Percentiles rank a stretch among this genome's conserved stretches.
phyloP scores from a whole-genome alignment of 1,139 yeast species.

The Diutina catenulata region DNA sequence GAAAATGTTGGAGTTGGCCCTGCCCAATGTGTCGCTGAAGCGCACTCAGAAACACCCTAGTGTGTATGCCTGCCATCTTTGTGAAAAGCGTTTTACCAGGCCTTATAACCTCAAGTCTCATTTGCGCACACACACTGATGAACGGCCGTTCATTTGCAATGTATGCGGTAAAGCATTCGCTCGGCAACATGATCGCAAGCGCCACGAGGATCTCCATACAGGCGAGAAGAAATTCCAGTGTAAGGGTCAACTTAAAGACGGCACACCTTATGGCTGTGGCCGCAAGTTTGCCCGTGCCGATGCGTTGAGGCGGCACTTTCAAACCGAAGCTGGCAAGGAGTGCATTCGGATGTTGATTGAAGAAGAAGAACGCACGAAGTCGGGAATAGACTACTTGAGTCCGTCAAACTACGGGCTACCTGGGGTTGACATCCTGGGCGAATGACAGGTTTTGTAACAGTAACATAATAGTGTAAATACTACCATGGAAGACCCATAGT shows the following conservation, averaged over 20 bases:
- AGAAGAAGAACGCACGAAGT: slow-evolving; percentile 41
- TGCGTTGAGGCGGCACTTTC: slow-evolving; percentile 86
- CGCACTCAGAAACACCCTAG: slow-evolving; percentile 69
- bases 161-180: slow-evolving; percentile 94
- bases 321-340: slow-evolving; percentile 82
- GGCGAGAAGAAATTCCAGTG: slow-evolving; percentile 88
- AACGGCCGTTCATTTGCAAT: slow-evolving; percentile 77
- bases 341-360: slow-evolving; percentile 69
- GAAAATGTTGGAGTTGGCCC: slow-evolving; percentile 53
- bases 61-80: slow-evolving; percentile 69
- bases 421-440: neutral
- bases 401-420: slow-evolving; percentile 5
- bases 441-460: no score
- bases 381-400: neutral
- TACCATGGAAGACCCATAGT: no score
- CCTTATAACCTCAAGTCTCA: slow-evolving; percentile 91
- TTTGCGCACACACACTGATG: slow-evolving; percentile 86
- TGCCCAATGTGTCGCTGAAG: slow-evolving; percentile 36
- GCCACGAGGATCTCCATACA: slow-evolving; percentile 87
- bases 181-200: slow-evolving; percentile 84
- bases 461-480: no score
- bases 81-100: slow-evolving; percentile 80
- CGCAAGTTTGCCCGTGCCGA: slow-evolving; percentile 91
- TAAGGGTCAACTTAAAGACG: slow-evolving; percentile 57
- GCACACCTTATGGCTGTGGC: slow-evolving; percentile 80